Base-by-base conservation (phyloP, 2,329 filamentous ascomycete species). In the Gaeumannomyces sp. region DNA sequence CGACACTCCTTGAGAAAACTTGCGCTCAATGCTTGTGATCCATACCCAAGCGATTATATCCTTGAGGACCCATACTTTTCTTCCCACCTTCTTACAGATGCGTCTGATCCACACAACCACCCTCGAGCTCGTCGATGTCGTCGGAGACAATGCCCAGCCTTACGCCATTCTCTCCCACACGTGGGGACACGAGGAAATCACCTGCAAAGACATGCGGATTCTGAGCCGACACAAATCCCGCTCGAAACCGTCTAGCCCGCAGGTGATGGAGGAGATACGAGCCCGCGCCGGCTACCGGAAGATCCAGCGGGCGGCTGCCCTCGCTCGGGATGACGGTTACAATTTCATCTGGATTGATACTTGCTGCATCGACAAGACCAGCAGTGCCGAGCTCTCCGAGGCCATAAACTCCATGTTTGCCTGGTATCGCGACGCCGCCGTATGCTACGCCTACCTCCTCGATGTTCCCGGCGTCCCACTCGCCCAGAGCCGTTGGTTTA, bases 81-180 rank as follows among this genome's bases (percentile, higher is more conserved):
- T 35, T 35, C 7, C 11, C 29, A 2, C 5, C 2, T 35, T 35
- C 2, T 13, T 2, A 35, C 33, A 38, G 14, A 68, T 71, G 69
- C 59, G 68, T 19, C 67, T 69, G 8, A 62, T 70, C 35, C 64
- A 70, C 35, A 61, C 64, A 1, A 31, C 31, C 7, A 68, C 65
- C 11, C 19, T 66, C 11, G 27, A 29, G 22, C 65, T 69, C 5
- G 58, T 61, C 28, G 65, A 67, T n/a, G 61, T 57, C 31, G 50
- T 60, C 33, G 50, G 25, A 19, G 45, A 35, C 14, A 60, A 70
- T 11, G 65, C 67, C 19, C 72, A 72, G 13, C 56, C 70, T 2
- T 76, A 75, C 64, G 73, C 71, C 2, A 74, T 75, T 7, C 68
- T 76, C 10, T 75, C 73, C 4, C 74, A 76, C 63, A 71, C 67